Base-by-base conservation (phyloP, 106 monocot genomes). In the Dendrobium catenatum region DNA sequence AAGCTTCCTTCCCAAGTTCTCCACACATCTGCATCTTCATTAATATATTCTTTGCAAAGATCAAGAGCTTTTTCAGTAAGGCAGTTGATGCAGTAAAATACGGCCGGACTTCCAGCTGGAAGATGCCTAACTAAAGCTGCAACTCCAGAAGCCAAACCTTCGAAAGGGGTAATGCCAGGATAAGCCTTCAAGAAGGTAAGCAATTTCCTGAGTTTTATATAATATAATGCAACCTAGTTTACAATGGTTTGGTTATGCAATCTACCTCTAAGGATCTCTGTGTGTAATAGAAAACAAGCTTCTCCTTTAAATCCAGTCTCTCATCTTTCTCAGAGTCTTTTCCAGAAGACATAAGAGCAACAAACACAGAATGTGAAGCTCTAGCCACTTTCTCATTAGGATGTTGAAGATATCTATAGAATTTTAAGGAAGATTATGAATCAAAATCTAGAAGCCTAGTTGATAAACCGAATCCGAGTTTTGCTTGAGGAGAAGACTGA, bases 71-170 rank as follows among this genome's bases (percentile, higher is more conserved):
- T 95, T 74, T 73, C 81, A 44, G 87, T 82, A 76, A 98, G 91
- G 76, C 88, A 88, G 77, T 90, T 84, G 49, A 91, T 77, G 86
- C 89, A 95, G 82, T 86, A 92, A 86, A 95, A 93, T 79, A 88
- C 86, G 49, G 94, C 90, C 22, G 98, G 95, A 84, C 95, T 91
- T 29, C 98, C 98, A 77, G 98, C 89, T 68, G 92, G 98, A 84
- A 98, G 88, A 91, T 95, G 87, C 17, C 93, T 83, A 68, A 89
- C 95, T 76, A 98, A 68, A 80, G 93, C 91, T 81, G 80, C 89
- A 79, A 98, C 89, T 79, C 98, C 98, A 84, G 98, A 91, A 80
- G 91, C 93, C 75, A 98, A 68, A 51, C 94, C 98, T 85, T 98
- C 94, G 82, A 93, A 95, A 61, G 93, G 91, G 19, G 95, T 98